A percentile compares a stretch with the other conserved stretches of the same genome.
phyloP scores from a whole-genome alignment of 2,329 filamentous ascomycete genomes.

The Xylariaceae sp. region DNA sequence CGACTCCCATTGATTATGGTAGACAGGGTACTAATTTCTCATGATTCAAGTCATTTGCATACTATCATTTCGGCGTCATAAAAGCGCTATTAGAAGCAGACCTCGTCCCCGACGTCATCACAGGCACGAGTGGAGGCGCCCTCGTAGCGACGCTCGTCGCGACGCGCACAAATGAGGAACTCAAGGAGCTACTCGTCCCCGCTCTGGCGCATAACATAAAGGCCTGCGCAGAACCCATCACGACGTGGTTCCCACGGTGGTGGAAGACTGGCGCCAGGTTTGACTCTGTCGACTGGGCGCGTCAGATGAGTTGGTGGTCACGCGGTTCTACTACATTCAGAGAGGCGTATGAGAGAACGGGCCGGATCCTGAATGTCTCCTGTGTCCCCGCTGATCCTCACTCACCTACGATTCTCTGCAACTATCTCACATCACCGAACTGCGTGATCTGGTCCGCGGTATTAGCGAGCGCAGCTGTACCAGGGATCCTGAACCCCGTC shows the following conservation, averaged over 20 bases:
- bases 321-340: conserved; percentile 87
- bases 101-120: conserved; percentile 87
- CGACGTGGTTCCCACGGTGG: conserved; percentile 77
- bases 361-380: conserved; percentile 89
- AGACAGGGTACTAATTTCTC: not conserved
- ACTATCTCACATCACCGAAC: conserved; percentile 91
- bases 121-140: conserved; percentile 90
- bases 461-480: conserved; percentile 88
- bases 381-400: conserved; percentile 96
- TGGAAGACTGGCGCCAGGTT: conserved; percentile 91
- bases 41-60: conserved; percentile 64
- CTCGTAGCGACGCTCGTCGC: conserved; percentile 81
- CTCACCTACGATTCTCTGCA: conserved; percentile 84
- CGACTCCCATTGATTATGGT: not conserved
- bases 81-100: conserved; percentile 83
- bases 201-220: conserved; percentile 80
- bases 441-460: conserved; percentile 99
- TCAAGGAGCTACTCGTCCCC: conserved; percentile 78
- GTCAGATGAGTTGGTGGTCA: conserved; percentile 81
- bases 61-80: conserved; percentile 92
- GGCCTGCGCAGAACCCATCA: conserved; percentile 73
- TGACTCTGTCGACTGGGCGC: conserved; percentile 88
- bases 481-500: conserved; percentile 90
- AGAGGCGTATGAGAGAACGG: conserved; percentile 90
- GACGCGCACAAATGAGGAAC: conserved; percentile 85